Conservation (phyloP, 116 monocot genomes). For the Posidonia oceanica region DNA sequence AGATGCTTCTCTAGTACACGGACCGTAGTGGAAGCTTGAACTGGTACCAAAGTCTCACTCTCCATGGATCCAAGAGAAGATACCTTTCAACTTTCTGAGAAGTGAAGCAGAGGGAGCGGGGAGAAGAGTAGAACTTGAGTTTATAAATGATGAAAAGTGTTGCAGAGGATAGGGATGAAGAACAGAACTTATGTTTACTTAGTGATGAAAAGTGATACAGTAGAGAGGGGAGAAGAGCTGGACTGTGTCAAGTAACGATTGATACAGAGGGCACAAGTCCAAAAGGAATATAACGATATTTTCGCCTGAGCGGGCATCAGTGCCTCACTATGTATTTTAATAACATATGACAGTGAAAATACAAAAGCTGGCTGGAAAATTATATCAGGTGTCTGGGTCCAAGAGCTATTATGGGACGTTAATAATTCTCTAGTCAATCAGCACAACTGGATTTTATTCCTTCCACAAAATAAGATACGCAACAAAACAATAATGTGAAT, state of each 20-base stretch:
- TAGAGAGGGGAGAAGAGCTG: not conserved
- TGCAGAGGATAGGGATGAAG: not conserved
- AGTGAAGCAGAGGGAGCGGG: not conserved
- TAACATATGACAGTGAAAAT: too few species aligned
- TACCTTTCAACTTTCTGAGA: not conserved
- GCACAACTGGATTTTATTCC: too few species aligned
- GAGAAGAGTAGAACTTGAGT: not conserved
- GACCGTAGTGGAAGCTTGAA: not conserved
- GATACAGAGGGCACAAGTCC: not conserved
- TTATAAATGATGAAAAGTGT: not conserved
- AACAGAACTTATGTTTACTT: not conserved
- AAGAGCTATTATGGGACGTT: too few species aligned
- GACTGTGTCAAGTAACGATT: not conserved
- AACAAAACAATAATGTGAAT: too few species aligned
- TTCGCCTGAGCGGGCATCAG: too few species aligned
- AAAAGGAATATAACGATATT: not conserved
- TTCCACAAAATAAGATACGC: too few species aligned
- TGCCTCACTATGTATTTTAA: too few species aligned
- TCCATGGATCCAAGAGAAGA: conserved; percentile 3
- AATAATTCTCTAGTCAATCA: too few species aligned
- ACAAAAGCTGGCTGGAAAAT: too few species aligned
- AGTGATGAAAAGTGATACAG: not conserved
- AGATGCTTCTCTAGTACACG: not conserved
- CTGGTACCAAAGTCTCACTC: not conserved
- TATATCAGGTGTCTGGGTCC: too few species aligned